Evolutionary conservation across 2,329 filamentous ascomycete genomes (phyloP), one percentile per base, ranked within the genome.

Genomic region (Alternaria arbusti): DNA sequence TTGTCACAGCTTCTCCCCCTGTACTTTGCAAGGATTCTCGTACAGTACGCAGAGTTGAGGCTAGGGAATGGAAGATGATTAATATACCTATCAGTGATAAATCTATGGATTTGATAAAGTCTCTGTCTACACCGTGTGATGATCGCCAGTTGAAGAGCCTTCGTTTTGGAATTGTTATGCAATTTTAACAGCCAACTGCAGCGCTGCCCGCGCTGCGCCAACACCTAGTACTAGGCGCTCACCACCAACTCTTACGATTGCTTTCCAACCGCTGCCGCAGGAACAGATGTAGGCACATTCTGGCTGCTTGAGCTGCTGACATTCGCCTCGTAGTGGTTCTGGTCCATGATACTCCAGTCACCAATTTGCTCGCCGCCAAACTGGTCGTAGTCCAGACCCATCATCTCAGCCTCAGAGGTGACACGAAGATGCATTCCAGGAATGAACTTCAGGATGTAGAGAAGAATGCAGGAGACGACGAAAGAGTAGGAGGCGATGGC

Each of bases 311-410:
- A 63, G 25, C 69, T 72, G 52, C 67, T 70, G 13, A 49, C 45
- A 46, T 69, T 70, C 9, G 67, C 64, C 45, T 70, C 55, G 47
- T 72, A 69, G 15, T 71, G 47, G 44, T 75, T 69, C 49, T 77
- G 74, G 32, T 78, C 70, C 60, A 76, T 65, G 52, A 84, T 75
- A 30, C 74, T 82, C 80, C 84, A 85, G 61, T 86, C 84, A 13
- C 84, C 84, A 72, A 88, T 86, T 76, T 86, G 82, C 78, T 87
- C 86, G 75, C 87, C 86, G 50, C 87, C 85, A 45, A 88, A 87
- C 71, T 87, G 84, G 43, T 87, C 83, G 6, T 83, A 68, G 67
- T 88, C 86, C 26, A 88, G 72, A 17, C 86, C 86, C 56, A 84
- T 80, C 78, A 86, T 85, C 75, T 88, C 86, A 4, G 79, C 83